Evolutionary conservation across 768 basidiomycete genomes (phyloP).

Genomic region (Xerocomellus intermedius): DNA sequence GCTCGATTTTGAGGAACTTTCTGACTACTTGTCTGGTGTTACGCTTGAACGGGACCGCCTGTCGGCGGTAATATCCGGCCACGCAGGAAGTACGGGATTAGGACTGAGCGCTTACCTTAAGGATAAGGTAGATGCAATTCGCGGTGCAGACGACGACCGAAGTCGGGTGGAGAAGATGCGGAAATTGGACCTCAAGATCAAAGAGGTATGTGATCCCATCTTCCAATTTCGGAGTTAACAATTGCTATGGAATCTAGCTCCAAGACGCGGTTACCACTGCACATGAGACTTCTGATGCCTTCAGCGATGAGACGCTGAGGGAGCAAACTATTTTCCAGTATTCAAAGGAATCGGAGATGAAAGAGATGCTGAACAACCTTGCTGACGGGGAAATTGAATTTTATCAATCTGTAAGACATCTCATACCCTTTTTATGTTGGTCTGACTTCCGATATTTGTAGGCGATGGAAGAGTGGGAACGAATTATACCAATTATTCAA

Average conservation of each 20-base stretch:
- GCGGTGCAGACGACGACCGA: constrained; percentile 91
- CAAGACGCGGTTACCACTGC: constrained; percentile 96
- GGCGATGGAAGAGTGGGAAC: constrained; percentile 98
- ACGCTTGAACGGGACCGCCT: constrained; percentile 91
- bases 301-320: constrained; percentile 90
- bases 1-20: constrained; percentile 96
- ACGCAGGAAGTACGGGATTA: constrained; percentile 78
- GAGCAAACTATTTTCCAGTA: constrained; percentile 91
- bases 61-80: constrained; percentile 86
- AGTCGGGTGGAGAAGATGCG: constrained; percentile 91
- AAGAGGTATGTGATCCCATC: constrained; percentile 60
- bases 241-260: constrained; percentile 48
- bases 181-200: constrained; percentile 91
- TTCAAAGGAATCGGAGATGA: constrained; percentile 95
- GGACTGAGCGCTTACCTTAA: constrained; percentile 88
- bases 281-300: constrained; percentile 94
- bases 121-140: constrained; percentile 87
- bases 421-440: constrained; percentile 1
- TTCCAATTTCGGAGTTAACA: neutral
- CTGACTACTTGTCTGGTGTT: constrained; percentile 91
- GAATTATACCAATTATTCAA: constrained; percentile 90
- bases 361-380: constrained; percentile 84
- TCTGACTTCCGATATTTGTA: constrained; percentile 29
- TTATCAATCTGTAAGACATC: constrained; percentile 71
- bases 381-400: constrained; percentile 96